Base-by-base conservation (phyloP, 495 filamentous ascomycete genomes). In the Aspergillus baeticus region DNA sequence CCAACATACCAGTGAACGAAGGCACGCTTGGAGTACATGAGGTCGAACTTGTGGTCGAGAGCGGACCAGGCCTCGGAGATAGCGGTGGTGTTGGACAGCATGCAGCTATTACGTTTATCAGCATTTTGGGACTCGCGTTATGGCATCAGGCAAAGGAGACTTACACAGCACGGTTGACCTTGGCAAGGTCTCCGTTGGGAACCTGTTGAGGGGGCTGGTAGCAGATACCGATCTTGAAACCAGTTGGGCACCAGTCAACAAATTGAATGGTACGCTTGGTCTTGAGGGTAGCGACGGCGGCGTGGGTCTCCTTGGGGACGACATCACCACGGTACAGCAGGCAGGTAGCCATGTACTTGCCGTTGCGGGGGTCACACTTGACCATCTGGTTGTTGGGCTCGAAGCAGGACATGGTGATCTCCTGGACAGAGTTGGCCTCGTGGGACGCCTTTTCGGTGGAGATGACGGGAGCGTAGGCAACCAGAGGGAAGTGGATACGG, bases 1-100 rank as follows among this genome's bases (percentile, higher is more conserved):
- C 94, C 94, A 72, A 98, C 94, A 67, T 98, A 98, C 94, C 94
- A 98, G 78, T 98, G 94, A 48, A 98, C 94, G 80, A 98, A 98
- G 53, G 94, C 94, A 77, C 94, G 94, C 86, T 98, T 98, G 72
- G 92, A 92, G 84, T 98, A 98, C 94, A 98, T 98, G 70, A 98
- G 91, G 65, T 98, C 94, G 78, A 98, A 98, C 79, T 98, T 98
- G 84, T 89, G 87, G 53, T 93, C 95, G 49, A 98, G 88, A 65
- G 93, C 90, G 45, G 91, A 91, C 94, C 94, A 98, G 54, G 94
- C 94, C 81, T 98, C 93, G 67, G 92, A 90, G 71, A 98, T 98
- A 67, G 94, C 94, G 39, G 94, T 98, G 57, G 95, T 98, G 84
- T 98, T 98, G 76, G 95, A 97, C 52, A 98, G 82, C 94, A 98